These are phyloP conservation scores for Colletotrichum scovillei DNA, from an alignment of 2,329 filamentous ascomycete species.

Conservation along the genomic window DNA sequence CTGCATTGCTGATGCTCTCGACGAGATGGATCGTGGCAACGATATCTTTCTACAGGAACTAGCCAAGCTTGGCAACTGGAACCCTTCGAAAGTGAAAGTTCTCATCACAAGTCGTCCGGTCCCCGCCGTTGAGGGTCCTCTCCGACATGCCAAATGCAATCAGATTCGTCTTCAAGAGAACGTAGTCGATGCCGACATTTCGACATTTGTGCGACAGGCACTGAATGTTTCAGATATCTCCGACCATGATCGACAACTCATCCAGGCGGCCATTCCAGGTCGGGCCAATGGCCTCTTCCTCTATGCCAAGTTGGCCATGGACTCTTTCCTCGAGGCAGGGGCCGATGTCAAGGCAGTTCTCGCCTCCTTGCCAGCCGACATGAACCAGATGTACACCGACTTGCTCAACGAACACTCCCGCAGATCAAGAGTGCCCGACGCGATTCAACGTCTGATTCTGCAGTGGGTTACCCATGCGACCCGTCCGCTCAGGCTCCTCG, in stretches of 20 bases:
- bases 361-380: conserved; percentile 45
- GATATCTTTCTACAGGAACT: conserved; percentile 49
- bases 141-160: conserved; percentile 42
- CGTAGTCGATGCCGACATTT: conserved; percentile 53
- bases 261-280: conserved; percentile 46
- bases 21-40: conserved; percentile 57
- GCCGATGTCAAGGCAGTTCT: conserved; percentile 43
- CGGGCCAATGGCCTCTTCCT: conserved; percentile 56
- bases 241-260: conserved; percentile 37
- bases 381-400: conserved; percentile 53
- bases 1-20: conserved; percentile 56
- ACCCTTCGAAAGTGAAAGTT: conserved; percentile 50
- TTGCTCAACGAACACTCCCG: conserved; percentile 51
- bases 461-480: conserved; percentile 54
- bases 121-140: conserved; percentile 41
- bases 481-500: conserved; percentile 53
- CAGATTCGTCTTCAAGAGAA: conserved; percentile 50
- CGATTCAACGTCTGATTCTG: conserved; percentile 52
- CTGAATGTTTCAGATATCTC: conserved; percentile 36
- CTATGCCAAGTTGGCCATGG: conserved; percentile 56
- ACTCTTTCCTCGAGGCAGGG: conserved; percentile 45
- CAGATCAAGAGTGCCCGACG: conserved; percentile 44
- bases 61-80: conserved; percentile 44
- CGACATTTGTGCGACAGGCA: conserved; percentile 45
- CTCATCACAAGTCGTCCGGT: conserved; percentile 56